phyloP scores from a whole-genome alignment of 2,329 filamentous ascomycete species.

The Trichophyton verrucosum region DNA sequence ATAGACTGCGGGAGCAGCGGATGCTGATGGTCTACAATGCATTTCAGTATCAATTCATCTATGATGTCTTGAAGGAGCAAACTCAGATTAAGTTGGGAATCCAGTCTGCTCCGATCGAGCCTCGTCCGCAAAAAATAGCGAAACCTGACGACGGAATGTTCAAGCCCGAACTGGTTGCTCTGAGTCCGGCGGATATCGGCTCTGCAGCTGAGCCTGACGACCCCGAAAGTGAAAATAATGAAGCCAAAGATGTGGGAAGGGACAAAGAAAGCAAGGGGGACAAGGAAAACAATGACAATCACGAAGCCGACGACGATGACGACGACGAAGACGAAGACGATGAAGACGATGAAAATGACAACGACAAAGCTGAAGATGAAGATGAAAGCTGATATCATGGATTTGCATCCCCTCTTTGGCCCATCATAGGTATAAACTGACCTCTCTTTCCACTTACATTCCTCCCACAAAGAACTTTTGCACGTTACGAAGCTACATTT shows the following conservation, averaged over 20 bases:
- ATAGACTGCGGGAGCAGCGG: constrained; percentile 69
- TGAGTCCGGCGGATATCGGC: neutral
- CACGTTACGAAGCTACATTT: neutral
- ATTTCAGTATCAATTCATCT: constrained; percentile 73
- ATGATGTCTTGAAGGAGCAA: constrained; percentile 63
- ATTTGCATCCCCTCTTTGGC: neutral
- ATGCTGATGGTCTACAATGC: constrained; percentile 94
- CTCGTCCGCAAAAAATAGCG: constrained; percentile 9
- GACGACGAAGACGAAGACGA: neutral
- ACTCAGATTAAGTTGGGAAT: constrained; percentile 25
- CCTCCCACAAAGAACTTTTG: neutral
- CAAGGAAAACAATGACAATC: neutral
- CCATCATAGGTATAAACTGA: neutral
- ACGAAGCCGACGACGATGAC: neutral
- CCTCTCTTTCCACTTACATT: neutral
- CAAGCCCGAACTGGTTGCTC: neutral
- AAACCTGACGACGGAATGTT: constrained; percentile 1
- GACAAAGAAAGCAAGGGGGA: neutral
- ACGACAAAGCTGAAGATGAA: neutral
- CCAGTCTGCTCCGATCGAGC: constrained; percentile 10
- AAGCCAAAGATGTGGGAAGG: neutral
- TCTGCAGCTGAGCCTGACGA: neutral
- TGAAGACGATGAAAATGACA: neutral
- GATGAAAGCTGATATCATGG: neutral
- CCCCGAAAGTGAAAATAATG: neutral